phyloP scores from a whole-genome alignment of 1,284 basidiomycete genomes.

The Porodaedalea pini region DNA sequence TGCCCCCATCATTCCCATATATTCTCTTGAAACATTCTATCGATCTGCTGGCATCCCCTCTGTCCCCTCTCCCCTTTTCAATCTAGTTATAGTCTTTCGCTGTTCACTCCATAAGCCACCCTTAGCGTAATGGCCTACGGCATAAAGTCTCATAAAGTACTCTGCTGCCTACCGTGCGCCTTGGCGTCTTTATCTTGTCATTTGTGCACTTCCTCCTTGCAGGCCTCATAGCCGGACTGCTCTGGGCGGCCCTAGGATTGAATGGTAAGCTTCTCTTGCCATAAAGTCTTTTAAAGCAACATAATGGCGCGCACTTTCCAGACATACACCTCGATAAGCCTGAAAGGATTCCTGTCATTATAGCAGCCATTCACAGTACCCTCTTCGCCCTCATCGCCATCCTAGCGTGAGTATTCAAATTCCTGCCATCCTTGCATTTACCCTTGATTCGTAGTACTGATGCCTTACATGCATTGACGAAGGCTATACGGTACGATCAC shows the following conservation, averaged over 20 bases:
- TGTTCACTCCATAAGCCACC: neutral
- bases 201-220: slow-evolving; percentile 16
- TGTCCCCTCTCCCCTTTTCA: neutral
- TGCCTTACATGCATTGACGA: too few relatives aligned
- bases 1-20: too few relatives aligned
- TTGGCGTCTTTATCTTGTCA: slow-evolving; percentile 28
- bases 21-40: too few relatives aligned
- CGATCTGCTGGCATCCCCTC: too few relatives aligned
- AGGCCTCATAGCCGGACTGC: slow-evolving; percentile 19
- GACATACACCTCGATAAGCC: neutral
- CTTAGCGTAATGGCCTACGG: slow-evolving; percentile 4
- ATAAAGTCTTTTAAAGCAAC: neutral
- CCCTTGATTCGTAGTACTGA: neutral
- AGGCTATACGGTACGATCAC: slow-evolving; percentile 26
- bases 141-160: slow-evolving; percentile 22
- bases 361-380: slow-evolving; percentile 18
- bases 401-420: slow-evolving; percentile 22
- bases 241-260: slow-evolving; percentile 1
- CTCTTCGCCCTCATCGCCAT: slow-evolving; percentile 22
- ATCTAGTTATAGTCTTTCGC: too few relatives aligned
- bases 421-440: neutral
- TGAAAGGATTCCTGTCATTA: slow-evolving; percentile 19
- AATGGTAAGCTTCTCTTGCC: neutral
- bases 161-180: slow-evolving; percentile 29
- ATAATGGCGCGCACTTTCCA: neutral